phyloP scores from a whole-genome alignment of 116 monocot genomes.

The Trichopus zeylanicus region DNA sequence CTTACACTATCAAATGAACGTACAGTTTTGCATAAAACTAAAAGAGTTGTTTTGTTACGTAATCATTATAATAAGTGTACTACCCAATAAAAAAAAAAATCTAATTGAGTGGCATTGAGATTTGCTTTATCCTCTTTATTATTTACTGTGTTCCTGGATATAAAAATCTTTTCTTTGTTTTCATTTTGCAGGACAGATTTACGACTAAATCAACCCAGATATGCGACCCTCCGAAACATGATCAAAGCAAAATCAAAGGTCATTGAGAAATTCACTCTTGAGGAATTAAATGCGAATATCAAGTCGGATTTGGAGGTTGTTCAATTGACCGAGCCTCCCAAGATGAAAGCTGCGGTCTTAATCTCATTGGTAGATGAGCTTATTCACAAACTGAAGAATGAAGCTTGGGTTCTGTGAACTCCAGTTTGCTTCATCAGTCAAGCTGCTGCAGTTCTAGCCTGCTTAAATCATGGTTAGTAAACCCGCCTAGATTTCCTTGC shows the following conservation, averaged over 20 bases:
- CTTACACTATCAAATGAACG: too few species aligned
- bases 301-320: conserved; percentile 72
- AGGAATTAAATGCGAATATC: conserved; percentile 75
- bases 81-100: too few species aligned
- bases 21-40: too few species aligned
- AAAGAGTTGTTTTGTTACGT: too few species aligned
- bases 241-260: conserved; percentile 99
- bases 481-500: too few species aligned
- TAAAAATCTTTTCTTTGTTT: conserved; percentile 1
- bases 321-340: conserved; percentile 77
- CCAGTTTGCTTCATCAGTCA: too few species aligned
- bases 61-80: too few species aligned
- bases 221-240: conserved; percentile 95
- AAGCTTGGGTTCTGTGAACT: conserved; percentile 76
- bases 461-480: too few species aligned
- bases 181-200: conserved; percentile 74
- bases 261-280: conserved; percentile 71
- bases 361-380: conserved; percentile 86
- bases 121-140: too few species aligned
- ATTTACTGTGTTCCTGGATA: too few species aligned
- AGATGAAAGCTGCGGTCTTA: conserved; percentile 82
- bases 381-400: conserved; percentile 72
- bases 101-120: too few species aligned
- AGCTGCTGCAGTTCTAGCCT: too few species aligned
- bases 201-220: conserved; percentile 93